Base-by-base conservation (phyloP, 2,329 filamentous ascomycete genomes). In the Claviceps sp. region DNA sequence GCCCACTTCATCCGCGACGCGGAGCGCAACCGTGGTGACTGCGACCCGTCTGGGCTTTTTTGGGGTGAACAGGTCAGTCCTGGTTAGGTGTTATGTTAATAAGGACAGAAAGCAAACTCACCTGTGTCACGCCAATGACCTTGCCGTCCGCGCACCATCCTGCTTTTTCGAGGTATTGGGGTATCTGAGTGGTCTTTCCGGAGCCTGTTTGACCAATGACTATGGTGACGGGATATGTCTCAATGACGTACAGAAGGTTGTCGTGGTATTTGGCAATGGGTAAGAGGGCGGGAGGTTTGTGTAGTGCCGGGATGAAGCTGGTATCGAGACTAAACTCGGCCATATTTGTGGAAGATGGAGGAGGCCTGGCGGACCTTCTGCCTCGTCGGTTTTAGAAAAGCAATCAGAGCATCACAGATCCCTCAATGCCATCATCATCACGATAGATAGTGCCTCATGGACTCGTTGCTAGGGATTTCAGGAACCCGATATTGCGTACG, bases 131-230 rank as follows among this genome's bases (percentile, higher is more conserved):
- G 20, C 83, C 91, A 58, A 98, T 85, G 46, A 86, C 67, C 63
- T 90, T 94, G 20, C 86, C 88, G 63, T 89, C 79, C 30, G 77
- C 75, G 63, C 88, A 91, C 90, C 91, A 97, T 67, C 91, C 91
- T 61, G 85, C 87, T 60, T 86, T 76, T 53, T 95, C 84, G 13
- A 97, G 77, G 61, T 86, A 97, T 60, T 96, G 91, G 1, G 93
- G 93, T 44, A 97, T 84, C 64, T 97, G 93, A 0, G 93, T 97
- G 1, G 90, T 95, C 69, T 97, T 97, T 43, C 91, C 90, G 24
- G 87, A 95, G 4, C 93, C 93, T 1, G 93, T 97, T 64, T 96
- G 89, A 8, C 91, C 93, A 51, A 97, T 82, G 13, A 97, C 81
- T 49, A 97, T 88, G 0, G 87, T 91, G 53, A 97, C 84, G 0